Evolutionary conservation across 2,329 filamentous ascomycete species (phyloP).

Genomic region (Fusarium nurragi): DNA sequence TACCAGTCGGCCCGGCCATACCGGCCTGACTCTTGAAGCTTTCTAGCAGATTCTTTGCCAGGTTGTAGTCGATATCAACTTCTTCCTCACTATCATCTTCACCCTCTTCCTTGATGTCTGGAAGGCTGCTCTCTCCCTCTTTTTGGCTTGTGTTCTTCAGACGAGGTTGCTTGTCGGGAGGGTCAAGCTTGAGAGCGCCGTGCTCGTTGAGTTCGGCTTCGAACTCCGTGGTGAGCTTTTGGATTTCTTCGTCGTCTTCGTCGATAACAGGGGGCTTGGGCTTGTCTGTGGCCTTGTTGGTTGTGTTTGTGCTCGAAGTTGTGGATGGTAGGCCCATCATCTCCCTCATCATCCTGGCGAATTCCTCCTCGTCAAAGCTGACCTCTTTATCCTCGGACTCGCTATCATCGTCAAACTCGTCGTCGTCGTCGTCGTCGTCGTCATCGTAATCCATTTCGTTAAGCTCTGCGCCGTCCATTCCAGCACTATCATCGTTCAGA

Average conservation of each 20-base stretch:
- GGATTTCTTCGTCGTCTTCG: constrained; percentile 69
- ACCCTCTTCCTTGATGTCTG: constrained; percentile 54
- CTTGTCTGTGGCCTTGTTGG: constrained; percentile 4
- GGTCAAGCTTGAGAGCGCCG: constrained; percentile 69
- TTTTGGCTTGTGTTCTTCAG: constrained; percentile 43
- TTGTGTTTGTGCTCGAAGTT: background rate
- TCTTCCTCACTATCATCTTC: constrained; percentile 64
- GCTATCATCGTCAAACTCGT: constrained; percentile 63
- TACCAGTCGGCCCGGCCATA: constrained; percentile 84
- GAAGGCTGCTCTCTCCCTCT: constrained; percentile 21
- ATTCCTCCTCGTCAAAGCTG: constrained; percentile 85
- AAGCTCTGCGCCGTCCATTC: constrained; percentile 79
- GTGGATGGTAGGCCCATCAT: constrained; percentile 77
- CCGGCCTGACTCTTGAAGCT: constrained; percentile 92
- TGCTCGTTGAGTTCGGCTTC: constrained; percentile 76
- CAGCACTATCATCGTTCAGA: constrained; percentile 84
- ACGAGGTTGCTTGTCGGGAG: constrained; percentile 46
- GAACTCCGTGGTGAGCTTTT: constrained; percentile 72
- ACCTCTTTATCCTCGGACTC: constrained; percentile 78
- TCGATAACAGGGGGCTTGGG: constrained; percentile 45
- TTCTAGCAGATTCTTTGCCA: constrained; percentile 90
- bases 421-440: constrained; percentile 58
- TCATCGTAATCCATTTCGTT: constrained; percentile 76
- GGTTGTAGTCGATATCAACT: constrained; percentile 82
- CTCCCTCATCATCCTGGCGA: constrained; percentile 87